These are phyloP conservation scores for Alternaria ethzedia DNA, from an alignment of 2,329 filamentous ascomycete species.

Conservation along the genomic window DNA sequence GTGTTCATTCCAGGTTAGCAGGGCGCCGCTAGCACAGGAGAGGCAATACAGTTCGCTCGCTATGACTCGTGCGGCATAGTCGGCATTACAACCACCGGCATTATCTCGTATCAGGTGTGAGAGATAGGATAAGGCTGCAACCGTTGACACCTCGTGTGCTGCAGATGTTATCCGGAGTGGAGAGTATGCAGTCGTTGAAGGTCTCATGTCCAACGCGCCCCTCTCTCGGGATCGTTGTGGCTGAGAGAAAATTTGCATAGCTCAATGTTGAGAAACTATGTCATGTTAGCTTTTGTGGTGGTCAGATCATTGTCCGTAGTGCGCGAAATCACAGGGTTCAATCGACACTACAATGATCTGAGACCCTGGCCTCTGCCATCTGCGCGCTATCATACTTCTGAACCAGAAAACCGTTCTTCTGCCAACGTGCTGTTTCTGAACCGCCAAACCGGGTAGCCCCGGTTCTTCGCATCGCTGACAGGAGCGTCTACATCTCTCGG, in stretches of 20 bases:
- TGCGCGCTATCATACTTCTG: conserved; percentile 2
- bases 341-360: neutral
- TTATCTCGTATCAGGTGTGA: conserved; percentile 7
- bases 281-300: neutral
- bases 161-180: neutral
- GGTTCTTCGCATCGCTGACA: neutral
- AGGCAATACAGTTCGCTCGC: conserved; percentile 1
- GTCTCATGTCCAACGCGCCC: neutral
- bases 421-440: conserved; percentile 1
- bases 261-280: neutral
- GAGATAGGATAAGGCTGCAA: neutral
- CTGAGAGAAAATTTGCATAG: neutral
- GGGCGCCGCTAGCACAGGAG: conserved; percentile 1
- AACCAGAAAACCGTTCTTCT: neutral
- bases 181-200: neutral
- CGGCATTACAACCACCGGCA: conserved; percentile 8
- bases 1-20: conserved; percentile 1
- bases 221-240: neutral
- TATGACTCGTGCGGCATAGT: conserved; percentile 3
- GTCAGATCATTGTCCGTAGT: neutral
- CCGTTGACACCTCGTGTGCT: neutral
- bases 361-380: conserved; percentile 3
- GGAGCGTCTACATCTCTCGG: neutral
- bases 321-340: neutral
- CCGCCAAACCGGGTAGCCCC: neutral